Conservation (phyloP, 352 stramenopile genomes). For the Globisporangium uncinulatum region DNA sequence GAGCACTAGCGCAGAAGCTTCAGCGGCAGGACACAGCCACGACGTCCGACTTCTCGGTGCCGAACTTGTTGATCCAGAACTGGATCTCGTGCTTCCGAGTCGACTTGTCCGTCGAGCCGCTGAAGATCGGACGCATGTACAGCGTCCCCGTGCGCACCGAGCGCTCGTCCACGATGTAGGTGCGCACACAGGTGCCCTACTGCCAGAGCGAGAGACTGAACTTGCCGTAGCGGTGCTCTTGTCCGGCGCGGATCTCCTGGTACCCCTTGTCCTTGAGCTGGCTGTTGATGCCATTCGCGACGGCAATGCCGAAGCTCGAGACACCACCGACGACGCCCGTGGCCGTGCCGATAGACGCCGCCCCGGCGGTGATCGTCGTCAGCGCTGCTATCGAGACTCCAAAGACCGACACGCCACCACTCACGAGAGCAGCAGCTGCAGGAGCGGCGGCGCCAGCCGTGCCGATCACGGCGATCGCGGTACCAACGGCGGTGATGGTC, state of each 20-base stretch:
- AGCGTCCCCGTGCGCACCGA: slow-evolving; percentile 31
- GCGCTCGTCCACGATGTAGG: slow-evolving; percentile 28
- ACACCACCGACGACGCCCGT: slow-evolving; percentile 18
- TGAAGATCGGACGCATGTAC: slow-evolving; percentile 57
- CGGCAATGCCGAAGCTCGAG: slow-evolving; percentile 25
- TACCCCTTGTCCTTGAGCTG: slow-evolving; percentile 28
- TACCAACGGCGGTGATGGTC: slow-evolving; percentile 21
- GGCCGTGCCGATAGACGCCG: background rate
- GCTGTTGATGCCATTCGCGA: slow-evolving; percentile 30
- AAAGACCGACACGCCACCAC: slow-evolving; percentile 25
- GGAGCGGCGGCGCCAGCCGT: slow-evolving; percentile 25
- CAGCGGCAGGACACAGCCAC: background rate
- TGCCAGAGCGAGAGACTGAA: slow-evolving; percentile 31
- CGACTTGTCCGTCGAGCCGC: slow-evolving; percentile 27
- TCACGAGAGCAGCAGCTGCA: slow-evolving; percentile 20
- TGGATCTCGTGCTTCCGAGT: slow-evolving; percentile 34
- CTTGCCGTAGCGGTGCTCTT: slow-evolving; percentile 24
- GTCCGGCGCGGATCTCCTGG: slow-evolving; percentile 22
- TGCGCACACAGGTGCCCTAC: slow-evolving; percentile 35
- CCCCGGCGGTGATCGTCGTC: slow-evolving; percentile 11
- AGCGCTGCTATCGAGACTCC: slow-evolving; percentile 23
- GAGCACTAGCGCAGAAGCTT: background rate
- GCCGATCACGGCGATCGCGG: slow-evolving; percentile 19
- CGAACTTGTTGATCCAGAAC: slow-evolving; percentile 43
- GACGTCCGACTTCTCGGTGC: slow-evolving; percentile 21